phyloP scores from a whole-genome alignment of 352 stramenopile species.

The Phytophthora brassicae region DNA sequence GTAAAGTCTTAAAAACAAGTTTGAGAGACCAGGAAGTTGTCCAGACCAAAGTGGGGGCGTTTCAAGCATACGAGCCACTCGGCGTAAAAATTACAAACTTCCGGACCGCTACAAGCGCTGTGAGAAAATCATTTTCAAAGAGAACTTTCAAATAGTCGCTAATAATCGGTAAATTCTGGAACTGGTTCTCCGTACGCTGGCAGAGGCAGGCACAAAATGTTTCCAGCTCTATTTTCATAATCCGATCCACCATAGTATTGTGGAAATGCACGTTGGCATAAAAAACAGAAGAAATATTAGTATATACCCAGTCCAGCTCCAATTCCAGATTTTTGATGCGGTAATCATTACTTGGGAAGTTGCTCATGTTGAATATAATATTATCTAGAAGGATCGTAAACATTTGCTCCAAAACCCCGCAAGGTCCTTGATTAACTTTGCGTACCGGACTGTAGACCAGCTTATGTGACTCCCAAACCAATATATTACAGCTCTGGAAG shows the following conservation, averaged over 20 bases:
- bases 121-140: conserved; percentile 77
- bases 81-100: conserved; percentile 47
- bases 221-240: conserved; percentile 52
- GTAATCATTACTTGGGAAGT: conserved; percentile 69
- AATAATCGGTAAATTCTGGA: conserved; percentile 34
- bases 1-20: conserved; percentile 38
- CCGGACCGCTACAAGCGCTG: conserved; percentile 42
- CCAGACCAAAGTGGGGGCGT: conserved; percentile 87
- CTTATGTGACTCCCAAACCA: conserved; percentile 73
- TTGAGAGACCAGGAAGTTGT: conserved; percentile 94
- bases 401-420: conserved; percentile 32
- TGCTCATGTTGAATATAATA: conserved; percentile 79
- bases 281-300: conserved; percentile 25
- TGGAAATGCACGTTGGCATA: conserved; percentile 62
- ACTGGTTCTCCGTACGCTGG: conserved; percentile 29
- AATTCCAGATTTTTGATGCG: conserved; percentile 49
- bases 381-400: conserved; percentile 40
- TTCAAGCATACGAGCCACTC: conserved; percentile 89
- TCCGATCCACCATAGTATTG: conserved; percentile 87
- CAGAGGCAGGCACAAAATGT: conserved; percentile 63
- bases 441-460: conserved; percentile 32
- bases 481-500: conserved; percentile 48
- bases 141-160: conserved; percentile 84
- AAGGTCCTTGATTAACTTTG: conserved; percentile 53
- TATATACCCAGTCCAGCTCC: conserved; percentile 28